phyloP scores from a whole-genome alignment of 495 filamentous ascomycete genomes.

The Xylaria telfairii region DNA sequence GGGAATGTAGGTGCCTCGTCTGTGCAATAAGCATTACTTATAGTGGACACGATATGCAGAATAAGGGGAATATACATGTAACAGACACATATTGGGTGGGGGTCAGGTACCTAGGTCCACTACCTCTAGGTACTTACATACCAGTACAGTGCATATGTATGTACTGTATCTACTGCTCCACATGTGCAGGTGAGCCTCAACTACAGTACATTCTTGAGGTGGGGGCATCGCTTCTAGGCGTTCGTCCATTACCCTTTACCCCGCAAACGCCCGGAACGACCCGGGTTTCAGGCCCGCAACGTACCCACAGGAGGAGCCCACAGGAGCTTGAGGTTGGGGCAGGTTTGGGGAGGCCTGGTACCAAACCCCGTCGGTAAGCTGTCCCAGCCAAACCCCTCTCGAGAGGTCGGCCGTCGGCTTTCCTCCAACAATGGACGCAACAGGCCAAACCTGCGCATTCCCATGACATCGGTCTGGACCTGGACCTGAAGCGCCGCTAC shows the following conservation, averaged over 20 bases:
- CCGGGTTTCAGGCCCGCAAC: conserved; percentile 17
- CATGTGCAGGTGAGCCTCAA: no score
- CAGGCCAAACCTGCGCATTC: neutral
- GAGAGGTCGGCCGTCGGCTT: neutral
- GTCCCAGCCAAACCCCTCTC: neutral
- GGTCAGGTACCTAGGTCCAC: no score
- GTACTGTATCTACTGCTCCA: neutral
- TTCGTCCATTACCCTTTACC: neutral
- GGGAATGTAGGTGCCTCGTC: neutral
- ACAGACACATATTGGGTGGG: no score
- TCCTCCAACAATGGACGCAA: neutral
- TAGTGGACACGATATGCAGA: neutral
- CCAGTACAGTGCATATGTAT: neutral
- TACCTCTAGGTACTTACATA: no score
- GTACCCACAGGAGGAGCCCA: conserved; percentile 8
- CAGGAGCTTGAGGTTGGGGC: neutral
- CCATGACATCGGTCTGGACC: neutral
- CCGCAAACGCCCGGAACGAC: conserved; percentile 28
- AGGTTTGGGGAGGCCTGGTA: neutral
- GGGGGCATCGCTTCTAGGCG: neutral
- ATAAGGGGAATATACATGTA: conserved; percentile 14
- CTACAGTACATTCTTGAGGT: neutral
- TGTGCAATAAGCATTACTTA: neutral
- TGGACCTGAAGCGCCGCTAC: neutral
- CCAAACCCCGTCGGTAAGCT: neutral